Conservation (phyloP, 352 stramenopile genomes). For the Globisporangium middletonii region DNA sequence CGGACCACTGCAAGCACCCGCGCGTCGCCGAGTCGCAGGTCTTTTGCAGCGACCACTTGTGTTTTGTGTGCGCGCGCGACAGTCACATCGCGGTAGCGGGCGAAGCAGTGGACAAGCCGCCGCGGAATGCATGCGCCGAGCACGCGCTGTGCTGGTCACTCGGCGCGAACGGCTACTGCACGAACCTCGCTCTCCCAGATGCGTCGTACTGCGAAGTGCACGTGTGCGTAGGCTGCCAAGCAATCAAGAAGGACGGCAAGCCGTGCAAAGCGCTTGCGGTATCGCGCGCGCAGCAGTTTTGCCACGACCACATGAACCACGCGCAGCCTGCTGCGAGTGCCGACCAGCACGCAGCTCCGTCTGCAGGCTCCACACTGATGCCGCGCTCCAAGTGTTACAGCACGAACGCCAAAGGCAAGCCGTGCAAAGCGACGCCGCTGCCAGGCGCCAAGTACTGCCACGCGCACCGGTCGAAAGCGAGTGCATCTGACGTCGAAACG, state of each 20-base stretch:
- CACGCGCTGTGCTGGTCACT: constrained; percentile 50
- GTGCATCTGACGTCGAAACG: neutral
- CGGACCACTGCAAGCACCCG: constrained; percentile 29
- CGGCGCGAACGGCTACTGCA: constrained; percentile 23
- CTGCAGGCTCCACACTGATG: neutral
- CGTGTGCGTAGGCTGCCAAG: constrained; percentile 9
- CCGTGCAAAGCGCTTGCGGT: constrained; percentile 30
- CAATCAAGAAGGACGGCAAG: constrained; percentile 21
- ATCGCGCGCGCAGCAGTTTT: constrained; percentile 26
- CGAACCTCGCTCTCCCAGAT: constrained; percentile 22
- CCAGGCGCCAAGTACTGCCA: constrained; percentile 28
- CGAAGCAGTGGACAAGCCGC: constrained; percentile 29
- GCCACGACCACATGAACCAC: constrained; percentile 17
- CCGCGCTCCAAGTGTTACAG: constrained; percentile 18
- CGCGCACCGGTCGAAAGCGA: constrained; percentile 20
- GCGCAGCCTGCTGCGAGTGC: neutral
- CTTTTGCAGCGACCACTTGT: constrained; percentile 49
- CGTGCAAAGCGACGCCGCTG: constrained; percentile 25
- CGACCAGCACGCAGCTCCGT: neutral
- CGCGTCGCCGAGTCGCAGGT: constrained; percentile 20
- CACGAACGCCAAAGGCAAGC: constrained; percentile 39
- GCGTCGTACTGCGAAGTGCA: constrained; percentile 43
- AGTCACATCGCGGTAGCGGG: constrained; percentile 10
- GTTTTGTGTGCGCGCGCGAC: constrained; percentile 43
- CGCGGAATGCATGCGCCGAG: constrained; percentile 43